These are phyloP conservation scores for Breynia disticha DNA, from an alignment of 441 rosid genomes.

Conservation along the genomic window DNA sequence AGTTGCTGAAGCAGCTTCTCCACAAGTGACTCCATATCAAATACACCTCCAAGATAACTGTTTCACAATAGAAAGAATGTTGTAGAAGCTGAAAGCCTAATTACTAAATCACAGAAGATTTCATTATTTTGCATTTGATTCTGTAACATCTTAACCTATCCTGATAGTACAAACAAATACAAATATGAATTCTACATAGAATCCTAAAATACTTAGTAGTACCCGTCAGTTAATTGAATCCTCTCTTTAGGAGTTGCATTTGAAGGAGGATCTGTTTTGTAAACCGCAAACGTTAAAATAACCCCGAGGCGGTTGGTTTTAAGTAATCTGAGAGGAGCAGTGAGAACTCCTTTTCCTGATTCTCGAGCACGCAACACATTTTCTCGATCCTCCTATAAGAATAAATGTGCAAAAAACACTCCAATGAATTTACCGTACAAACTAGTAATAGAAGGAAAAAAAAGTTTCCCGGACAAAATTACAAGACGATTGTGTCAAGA, in stretches of 20 bases:
- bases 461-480: no score
- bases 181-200: no score
- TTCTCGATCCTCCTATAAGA: conserved; percentile 76
- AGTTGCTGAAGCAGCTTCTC: conserved; percentile 90
- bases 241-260: conserved; percentile 76
- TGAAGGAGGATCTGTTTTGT: conserved; percentile 63
- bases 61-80: conserved; percentile 8
- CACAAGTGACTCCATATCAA: conserved; percentile 75
- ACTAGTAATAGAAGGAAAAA: no score
- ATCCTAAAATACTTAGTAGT: conserved; percentile 11
- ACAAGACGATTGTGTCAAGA: no score
- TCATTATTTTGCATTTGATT: not conserved
- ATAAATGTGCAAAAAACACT: conserved; percentile 11
- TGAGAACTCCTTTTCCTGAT: conserved; percentile 76
- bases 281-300: conserved; percentile 80
- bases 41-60: conserved; percentile 90
- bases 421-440: not conserved
- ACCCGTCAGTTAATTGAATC: conserved; percentile 78
- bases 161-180: no score
- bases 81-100: conserved; percentile 8
- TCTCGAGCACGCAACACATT: conserved; percentile 79
- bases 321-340: conserved; percentile 79
- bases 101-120: not conserved
- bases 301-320: conserved; percentile 88
- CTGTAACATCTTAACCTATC: no score